phyloP scores from a whole-genome alignment of 2,329 filamentous ascomycete genomes.

The Phaeosphaeriaceae sp. region DNA sequence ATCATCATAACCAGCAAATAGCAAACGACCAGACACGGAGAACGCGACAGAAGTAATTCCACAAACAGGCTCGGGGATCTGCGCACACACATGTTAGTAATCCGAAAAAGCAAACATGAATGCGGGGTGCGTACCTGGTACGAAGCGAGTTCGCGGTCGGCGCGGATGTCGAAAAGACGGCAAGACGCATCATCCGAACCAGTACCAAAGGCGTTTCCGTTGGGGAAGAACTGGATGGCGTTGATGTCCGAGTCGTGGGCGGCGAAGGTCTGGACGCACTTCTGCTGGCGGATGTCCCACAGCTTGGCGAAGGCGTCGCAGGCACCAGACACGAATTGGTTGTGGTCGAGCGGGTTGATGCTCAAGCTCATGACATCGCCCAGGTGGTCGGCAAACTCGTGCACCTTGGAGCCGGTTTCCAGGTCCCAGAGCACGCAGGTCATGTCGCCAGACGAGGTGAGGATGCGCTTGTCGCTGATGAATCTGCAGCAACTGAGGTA shows the following conservation, averaged over 20 bases:
- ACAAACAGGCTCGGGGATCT: conserved; percentile 97
- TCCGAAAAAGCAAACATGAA: conserved; percentile 9
- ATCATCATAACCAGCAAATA: conserved; percentile 98
- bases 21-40: conserved; percentile 90
- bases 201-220: conserved; percentile 97
- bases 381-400: conserved; percentile 96
- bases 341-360: conserved; percentile 98
- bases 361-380: conserved; percentile 99
- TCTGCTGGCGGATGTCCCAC: conserved; percentile 98
- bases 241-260: conserved; percentile 99
- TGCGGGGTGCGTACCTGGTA: conserved; percentile 54
- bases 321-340: conserved; percentile 98
- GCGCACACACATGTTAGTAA: conserved; percentile 32
- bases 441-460: conserved; percentile 99
- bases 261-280: conserved; percentile 97
- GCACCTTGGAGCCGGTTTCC: conserved; percentile 95
- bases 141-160: conserved; percentile 78
- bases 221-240: conserved; percentile 98
- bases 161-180: conserved; percentile 95
- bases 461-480: conserved; percentile 96
- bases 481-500: conserved; percentile 99
- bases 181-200: conserved; percentile 98
- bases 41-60: conserved; percentile 98
- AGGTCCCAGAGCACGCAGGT: conserved; percentile 99
- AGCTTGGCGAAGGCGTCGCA: conserved; percentile 98